Conservation (phyloP, 2,329 filamentous ascomycete species). For the Talaromyces funiculosus region DNA sequence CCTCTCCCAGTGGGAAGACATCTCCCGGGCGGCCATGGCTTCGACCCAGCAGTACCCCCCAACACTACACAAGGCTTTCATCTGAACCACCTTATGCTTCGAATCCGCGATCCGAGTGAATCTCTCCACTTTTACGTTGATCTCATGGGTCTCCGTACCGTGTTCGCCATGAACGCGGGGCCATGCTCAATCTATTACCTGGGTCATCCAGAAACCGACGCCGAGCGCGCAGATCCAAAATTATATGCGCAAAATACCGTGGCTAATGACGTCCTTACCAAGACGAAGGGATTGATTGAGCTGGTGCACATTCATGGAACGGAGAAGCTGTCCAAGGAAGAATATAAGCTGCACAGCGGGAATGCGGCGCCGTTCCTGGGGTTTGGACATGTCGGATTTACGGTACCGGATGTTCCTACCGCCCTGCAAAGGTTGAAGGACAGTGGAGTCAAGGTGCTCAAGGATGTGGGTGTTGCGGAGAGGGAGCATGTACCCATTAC, state of each 20-base stretch:
- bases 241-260: slow-evolving; percentile 27
- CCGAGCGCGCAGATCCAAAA: slow-evolving; percentile 23
- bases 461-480: slow-evolving; percentile 28
- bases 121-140: slow-evolving; percentile 34
- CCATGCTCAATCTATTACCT: slow-evolving; percentile 39
- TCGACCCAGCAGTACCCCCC: slow-evolving; percentile 19
- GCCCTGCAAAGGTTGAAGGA: slow-evolving; percentile 26
- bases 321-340: slow-evolving; percentile 21
- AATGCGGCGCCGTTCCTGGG: slow-evolving; percentile 32
- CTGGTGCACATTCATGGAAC: slow-evolving; percentile 34
- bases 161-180: slow-evolving; percentile 36
- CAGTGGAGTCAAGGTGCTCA: slow-evolving; percentile 29
- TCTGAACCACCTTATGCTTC: slow-evolving; percentile 37
- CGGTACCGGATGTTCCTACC: slow-evolving; percentile 31
- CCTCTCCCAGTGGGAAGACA: background rate
- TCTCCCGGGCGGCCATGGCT: slow-evolving; percentile 11
- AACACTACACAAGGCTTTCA: slow-evolving; percentile 28
- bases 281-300: slow-evolving; percentile 32
- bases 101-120: slow-evolving; percentile 31
- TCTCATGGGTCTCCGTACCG: slow-evolving; percentile 36
- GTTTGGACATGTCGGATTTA: slow-evolving; percentile 36
- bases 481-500: slow-evolving; percentile 28
- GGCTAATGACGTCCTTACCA: slow-evolving; percentile 21
- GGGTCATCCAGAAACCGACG: slow-evolving; percentile 29
- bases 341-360: slow-evolving; percentile 22